Base-by-base conservation (phyloP, 2,329 filamentous ascomycete species). In the Endoconidiophora laricicola region DNA sequence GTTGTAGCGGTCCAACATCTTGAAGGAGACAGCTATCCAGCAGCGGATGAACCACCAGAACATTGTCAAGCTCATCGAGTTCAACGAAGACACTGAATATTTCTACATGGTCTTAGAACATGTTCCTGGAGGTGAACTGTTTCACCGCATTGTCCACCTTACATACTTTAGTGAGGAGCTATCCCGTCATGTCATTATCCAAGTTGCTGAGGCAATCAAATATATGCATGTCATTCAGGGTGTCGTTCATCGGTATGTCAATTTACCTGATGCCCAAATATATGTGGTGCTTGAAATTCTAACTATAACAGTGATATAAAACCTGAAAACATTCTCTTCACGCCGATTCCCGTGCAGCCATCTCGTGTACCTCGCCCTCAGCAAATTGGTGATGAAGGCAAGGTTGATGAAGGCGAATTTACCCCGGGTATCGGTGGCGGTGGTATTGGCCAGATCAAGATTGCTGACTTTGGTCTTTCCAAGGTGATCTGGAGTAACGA, bases 1-100 rank as follows among this genome's bases (percentile, higher is more conserved):
- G 22, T n/a, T 48, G 16, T 64, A 98, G 91, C 78, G 91, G 68
- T 86, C 90, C 56, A 98, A 96, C 61, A 96, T 98, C 57, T 70
- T 98, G 54, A 98, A 98, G 68, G 91, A 98, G 66, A 91, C 98
- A 12, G 86, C 94, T 60, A 98, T 98, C 58, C 98, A 98, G 90
- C 86, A 88, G 56, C 84, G 93, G 60, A 73, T 98, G 44, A 87
- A 96, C 57, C 91, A 98, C 58, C 88, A 90, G 55, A 96, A 96
- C 62, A 91, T 98, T 54, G 79, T 95, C 64, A 90, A 86, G 62
- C 77, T 98, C 52, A 74, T 96, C 59, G 86, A 94, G 60, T 96
- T 96, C 62, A 83, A 83, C 55, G 91, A 98, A 65, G 93, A 88
- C 1, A 76, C 77, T 52, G 87, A 96, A 64, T 95, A 95, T 63